Conservation (phyloP, 139 green algal species). For the Yamagishiella unicocca region DNA sequence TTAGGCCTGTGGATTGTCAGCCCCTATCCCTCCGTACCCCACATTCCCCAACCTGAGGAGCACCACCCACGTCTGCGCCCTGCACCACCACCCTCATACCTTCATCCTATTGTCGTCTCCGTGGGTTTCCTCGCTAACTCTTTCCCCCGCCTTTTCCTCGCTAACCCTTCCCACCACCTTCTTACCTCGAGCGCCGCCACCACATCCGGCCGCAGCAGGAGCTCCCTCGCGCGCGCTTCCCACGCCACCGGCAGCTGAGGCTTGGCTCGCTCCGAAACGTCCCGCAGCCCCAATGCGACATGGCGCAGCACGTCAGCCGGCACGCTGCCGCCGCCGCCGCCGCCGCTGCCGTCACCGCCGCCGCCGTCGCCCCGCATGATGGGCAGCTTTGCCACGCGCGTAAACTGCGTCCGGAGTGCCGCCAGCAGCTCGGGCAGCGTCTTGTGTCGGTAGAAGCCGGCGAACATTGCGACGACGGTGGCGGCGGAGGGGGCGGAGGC, state of each 20-base stretch:
- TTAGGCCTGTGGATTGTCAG: too few relatives aligned
- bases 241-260: constrained; percentile 48
- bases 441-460: constrained; percentile 48
- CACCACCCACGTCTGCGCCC: too few relatives aligned
- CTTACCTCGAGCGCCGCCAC: constrained; percentile 36
- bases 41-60: too few relatives aligned
- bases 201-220: constrained; percentile 50
- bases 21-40: too few relatives aligned
- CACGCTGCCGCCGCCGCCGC: constrained; percentile 24
- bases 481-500: constrained; percentile 10
- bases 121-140: too few relatives aligned
- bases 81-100: too few relatives aligned
- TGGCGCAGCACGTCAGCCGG: constrained; percentile 51
- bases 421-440: constrained; percentile 12
- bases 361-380: constrained; percentile 30
- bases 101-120: too few relatives aligned
- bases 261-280: constrained; percentile 22
- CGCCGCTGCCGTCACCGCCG: background rate
- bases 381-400: constrained; percentile 43
- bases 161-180: background rate
- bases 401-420: constrained; percentile 26
- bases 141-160: background rate
- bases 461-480: constrained; percentile 54
- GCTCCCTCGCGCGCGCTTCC: constrained; percentile 42
- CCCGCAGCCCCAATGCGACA: constrained; percentile 42